Percentiles rank a stretch among this genome's conserved stretches.
Conservation (phyloP, 116 monocot genomes). For the Dioscorea cayenensis region DNA sequence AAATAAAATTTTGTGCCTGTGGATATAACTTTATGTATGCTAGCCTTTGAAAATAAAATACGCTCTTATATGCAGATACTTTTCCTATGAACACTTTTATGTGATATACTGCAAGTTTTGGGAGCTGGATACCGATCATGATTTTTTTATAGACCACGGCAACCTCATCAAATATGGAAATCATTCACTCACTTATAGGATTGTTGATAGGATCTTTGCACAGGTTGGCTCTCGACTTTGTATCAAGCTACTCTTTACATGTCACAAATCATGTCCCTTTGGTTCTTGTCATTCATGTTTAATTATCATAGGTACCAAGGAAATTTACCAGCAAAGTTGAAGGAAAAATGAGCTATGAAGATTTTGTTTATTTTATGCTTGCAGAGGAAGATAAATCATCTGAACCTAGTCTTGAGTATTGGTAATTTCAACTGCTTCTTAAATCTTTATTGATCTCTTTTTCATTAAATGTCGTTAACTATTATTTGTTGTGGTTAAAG, state of each 20-base stretch:
- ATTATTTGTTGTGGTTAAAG: neutral
- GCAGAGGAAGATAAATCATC: slow-evolving; percentile 68
- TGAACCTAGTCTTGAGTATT: slow-evolving; percentile 61
- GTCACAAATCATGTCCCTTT: neutral
- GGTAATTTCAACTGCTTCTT: slow-evolving; percentile 19
- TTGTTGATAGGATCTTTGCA: slow-evolving; percentile 60
- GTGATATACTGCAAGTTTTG: slow-evolving; percentile 71
- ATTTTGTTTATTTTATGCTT: slow-evolving; percentile 62
- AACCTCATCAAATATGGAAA: slow-evolving; percentile 66
- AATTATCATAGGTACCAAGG: slow-evolving; percentile 34
- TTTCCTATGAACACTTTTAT: slow-evolving; percentile 69
- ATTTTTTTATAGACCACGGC: slow-evolving; percentile 58
- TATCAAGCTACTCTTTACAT: neutral
- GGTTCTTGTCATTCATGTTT: neutral
- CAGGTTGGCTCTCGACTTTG: slow-evolving; percentile 23
- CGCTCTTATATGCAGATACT: slow-evolving; percentile 29
- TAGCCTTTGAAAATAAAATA: no score
- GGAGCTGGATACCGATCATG: slow-evolving; percentile 69
- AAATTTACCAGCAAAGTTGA: slow-evolving; percentile 53
- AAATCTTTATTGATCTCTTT: neutral
- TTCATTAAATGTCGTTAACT: neutral
- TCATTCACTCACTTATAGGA: slow-evolving; percentile 57
- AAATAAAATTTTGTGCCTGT: neutral
- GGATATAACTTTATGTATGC: neutral
- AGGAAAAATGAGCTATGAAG: slow-evolving; percentile 69